A percentile compares a stretch with the other conserved stretches of the same genome.
These are phyloP conservation scores for Cajanus cajan DNA, from an alignment of 306 rosid species.

Conservation along the genomic window DNA sequence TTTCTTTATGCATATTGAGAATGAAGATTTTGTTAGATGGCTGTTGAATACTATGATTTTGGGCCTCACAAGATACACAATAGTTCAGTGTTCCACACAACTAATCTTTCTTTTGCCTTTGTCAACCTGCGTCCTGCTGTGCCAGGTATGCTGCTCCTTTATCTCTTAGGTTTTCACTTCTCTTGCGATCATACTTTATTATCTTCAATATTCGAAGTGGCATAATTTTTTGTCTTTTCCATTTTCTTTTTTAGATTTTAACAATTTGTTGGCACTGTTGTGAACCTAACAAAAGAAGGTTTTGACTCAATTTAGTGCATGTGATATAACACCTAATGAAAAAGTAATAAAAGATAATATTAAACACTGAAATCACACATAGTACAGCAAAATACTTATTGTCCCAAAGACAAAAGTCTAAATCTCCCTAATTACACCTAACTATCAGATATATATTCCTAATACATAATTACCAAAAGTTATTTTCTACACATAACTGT, in stretches of 20 bases:
- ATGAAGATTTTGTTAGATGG: conserved; percentile 47
- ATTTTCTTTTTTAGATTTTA: background rate
- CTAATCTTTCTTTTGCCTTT: conserved; percentile 65
- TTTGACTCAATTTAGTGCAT: background rate
- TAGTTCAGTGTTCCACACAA: conserved; percentile 62
- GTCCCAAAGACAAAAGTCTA: too few species aligned
- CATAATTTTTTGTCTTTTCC: background rate
- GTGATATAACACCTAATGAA: too few species aligned
- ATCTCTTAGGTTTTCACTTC: background rate
- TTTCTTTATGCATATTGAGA: conserved; percentile 9
- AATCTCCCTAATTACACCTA: too few species aligned
- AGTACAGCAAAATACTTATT: too few species aligned
- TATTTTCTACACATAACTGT: too few species aligned
- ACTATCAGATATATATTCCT: too few species aligned
- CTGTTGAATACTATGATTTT: conserved; percentile 52
- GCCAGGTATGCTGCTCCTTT: conserved; percentile 53
- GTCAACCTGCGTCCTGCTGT: conserved; percentile 82
- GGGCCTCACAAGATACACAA: conserved; percentile 67
- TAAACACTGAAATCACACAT: too few species aligned
- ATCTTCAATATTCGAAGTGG: background rate
- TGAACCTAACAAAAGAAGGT: background rate
- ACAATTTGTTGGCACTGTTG: background rate
- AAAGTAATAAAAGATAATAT: too few species aligned
- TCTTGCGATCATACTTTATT: background rate
- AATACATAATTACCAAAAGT: too few species aligned